phyloP scores from a whole-genome alignment of 108 stramenopile species.

The Nitzschia inconspicua region DNA sequence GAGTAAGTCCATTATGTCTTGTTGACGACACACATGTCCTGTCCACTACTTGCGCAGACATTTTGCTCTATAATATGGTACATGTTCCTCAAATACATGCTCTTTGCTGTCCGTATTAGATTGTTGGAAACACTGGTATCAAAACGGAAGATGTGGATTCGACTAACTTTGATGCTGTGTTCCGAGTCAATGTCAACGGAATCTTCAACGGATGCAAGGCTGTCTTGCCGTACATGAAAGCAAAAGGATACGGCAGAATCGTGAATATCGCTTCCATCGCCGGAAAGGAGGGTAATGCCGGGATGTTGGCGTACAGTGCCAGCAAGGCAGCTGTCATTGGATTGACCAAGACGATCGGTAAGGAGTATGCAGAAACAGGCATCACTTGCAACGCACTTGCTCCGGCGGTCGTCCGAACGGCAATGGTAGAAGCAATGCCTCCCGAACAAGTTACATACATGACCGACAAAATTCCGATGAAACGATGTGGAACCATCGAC shows the following conservation, averaged over 20 bases:
- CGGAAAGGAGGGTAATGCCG: constrained; percentile 65
- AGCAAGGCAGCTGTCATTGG: constrained; percentile 77
- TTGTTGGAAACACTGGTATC: constrained; percentile 46
- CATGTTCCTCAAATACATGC: too few species aligned
- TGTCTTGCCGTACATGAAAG: constrained; percentile 52
- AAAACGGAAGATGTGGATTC: constrained; percentile 44
- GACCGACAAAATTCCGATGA: constrained; percentile 74
- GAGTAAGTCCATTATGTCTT: too few species aligned
- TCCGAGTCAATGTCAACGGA: constrained; percentile 50
- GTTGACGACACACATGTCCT: too few species aligned
- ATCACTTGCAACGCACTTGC: constrained; percentile 71
- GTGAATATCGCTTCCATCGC: constrained; percentile 69
- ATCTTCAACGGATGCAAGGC: constrained; percentile 58
- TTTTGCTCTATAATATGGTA: too few species aligned
- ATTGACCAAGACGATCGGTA: constrained; percentile 67
- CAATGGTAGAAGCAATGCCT: constrained; percentile 70
- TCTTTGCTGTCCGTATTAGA: too few species aligned
- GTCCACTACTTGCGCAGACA: too few species aligned
- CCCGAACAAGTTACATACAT: constrained; percentile 61
- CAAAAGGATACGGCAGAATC: constrained; percentile 60
- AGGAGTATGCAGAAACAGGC: constrained; percentile 70
- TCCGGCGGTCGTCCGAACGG: constrained; percentile 66
- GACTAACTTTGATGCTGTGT: constrained; percentile 52
- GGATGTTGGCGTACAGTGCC: constrained; percentile 62
- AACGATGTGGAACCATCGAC: constrained; percentile 56